phyloP scores from a whole-genome alignment of 352 stramenopile genomes.

The Blastocystis sp. region DNA sequence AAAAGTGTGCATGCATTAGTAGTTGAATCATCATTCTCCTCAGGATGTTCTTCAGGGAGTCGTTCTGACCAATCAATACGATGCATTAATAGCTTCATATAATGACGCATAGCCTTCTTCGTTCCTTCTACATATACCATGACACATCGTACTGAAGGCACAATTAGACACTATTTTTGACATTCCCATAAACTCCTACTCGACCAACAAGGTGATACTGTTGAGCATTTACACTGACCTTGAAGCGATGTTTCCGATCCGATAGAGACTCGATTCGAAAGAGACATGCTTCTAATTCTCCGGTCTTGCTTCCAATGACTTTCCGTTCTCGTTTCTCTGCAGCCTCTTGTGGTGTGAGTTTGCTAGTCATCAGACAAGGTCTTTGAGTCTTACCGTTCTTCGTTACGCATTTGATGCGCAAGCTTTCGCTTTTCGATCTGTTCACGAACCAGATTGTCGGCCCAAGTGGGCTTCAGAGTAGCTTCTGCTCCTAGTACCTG shows the following conservation, averaged over 20 bases:
- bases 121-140: slow-evolving; percentile 58
- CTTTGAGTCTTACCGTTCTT: slow-evolving; percentile 1
- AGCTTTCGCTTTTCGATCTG: slow-evolving; percentile 52
- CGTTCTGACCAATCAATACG: slow-evolving; percentile 32
- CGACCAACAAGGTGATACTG: slow-evolving; percentile 40
- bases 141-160: slow-evolving; percentile 18
- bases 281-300: slow-evolving; percentile 3
- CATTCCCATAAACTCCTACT: neutral
- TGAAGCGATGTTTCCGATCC: slow-evolving; percentile 26
- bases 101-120: slow-evolving; percentile 50
- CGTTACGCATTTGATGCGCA: slow-evolving; percentile 33
- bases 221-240: slow-evolving; percentile 50
- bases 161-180: slow-evolving; percentile 22
- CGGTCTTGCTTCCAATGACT: slow-evolving; percentile 41
- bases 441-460: slow-evolving; percentile 21
- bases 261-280: slow-evolving; percentile 28
- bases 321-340: slow-evolving; percentile 31
- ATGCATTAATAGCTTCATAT: slow-evolving; percentile 9
- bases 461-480: neutral
- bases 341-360: slow-evolving; percentile 45
- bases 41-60: neutral
- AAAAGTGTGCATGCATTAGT: slow-evolving; percentile 9
- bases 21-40: slow-evolving; percentile 12
- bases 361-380: neutral
- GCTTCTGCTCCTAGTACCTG: slow-evolving; percentile 26